A percentile compares a stretch with the other conserved stretches of the same genome.
Evolutionary conservation across 2,329 filamentous ascomycete species (phyloP).

Genomic region (Ascochyta viciae-villosae): DNA sequence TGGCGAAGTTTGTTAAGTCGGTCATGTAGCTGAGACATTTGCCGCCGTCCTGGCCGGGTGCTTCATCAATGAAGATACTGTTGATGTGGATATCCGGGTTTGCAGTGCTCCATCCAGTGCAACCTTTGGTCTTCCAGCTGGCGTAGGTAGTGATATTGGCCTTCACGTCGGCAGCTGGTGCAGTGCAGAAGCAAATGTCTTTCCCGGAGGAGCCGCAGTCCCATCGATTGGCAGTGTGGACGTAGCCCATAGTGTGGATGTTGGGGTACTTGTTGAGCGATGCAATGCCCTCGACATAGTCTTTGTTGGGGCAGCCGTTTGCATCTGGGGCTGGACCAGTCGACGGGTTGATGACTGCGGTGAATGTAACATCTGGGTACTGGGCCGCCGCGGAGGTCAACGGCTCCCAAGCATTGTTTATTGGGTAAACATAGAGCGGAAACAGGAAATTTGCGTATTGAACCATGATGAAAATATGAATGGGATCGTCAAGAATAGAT

Average conservation of each 20-base stretch:
- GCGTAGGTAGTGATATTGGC: constrained; percentile 18
- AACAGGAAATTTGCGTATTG: constrained; percentile 19
- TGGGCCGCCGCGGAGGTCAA: constrained; percentile 12
- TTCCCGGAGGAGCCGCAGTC: not conserved
- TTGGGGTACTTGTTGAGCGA: constrained; percentile 11
- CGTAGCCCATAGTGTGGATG: constrained; percentile 18
- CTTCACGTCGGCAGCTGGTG: constrained; percentile 10
- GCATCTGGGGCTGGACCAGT: constrained; percentile 6
- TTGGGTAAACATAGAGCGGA: constrained; percentile 15
- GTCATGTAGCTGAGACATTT: constrained; percentile 15
- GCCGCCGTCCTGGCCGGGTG: constrained; percentile 10
- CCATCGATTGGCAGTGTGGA: constrained; percentile 16
- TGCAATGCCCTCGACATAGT: constrained; percentile 11
- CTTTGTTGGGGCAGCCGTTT: constrained; percentile 10
- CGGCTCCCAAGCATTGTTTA: constrained; percentile 15
- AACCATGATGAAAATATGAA: constrained; percentile 1
- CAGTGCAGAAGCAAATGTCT: constrained; percentile 15
- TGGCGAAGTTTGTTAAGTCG: constrained; percentile 10
- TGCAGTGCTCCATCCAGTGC: constrained; percentile 8
- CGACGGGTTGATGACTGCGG: constrained; percentile 17
- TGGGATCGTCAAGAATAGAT: too few species aligned
- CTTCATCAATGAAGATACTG: constrained; percentile 18
- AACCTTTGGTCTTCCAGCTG: constrained; percentile 6
- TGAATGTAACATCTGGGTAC: constrained; percentile 15
- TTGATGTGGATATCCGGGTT: constrained; percentile 15